A percentile compares a stretch with the other conserved stretches of the same genome.
phyloP scores from a whole-genome alignment of 2,329 filamentous ascomycete genomes.

The Elsinoe fawcettii region DNA sequence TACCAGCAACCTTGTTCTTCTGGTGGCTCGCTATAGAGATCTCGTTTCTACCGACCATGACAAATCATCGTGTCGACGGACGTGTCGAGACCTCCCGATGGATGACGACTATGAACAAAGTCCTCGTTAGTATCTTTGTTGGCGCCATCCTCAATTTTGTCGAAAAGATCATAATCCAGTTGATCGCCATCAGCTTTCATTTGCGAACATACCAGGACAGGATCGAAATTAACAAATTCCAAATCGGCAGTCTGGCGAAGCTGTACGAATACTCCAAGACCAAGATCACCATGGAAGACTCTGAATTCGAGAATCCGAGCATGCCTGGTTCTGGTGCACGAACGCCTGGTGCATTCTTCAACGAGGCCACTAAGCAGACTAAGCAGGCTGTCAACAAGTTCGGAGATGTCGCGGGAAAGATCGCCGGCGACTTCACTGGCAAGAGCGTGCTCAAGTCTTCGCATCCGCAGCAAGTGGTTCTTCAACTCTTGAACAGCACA shows the following conservation, averaged over 20 bases:
- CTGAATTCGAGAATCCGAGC: constrained; percentile 59
- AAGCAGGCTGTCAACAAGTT: constrained; percentile 70
- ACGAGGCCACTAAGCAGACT: constrained; percentile 64
- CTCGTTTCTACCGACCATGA: constrained; percentile 78
- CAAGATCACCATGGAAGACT: constrained; percentile 62
- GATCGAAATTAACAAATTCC: constrained; percentile 87
- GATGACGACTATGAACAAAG: constrained; percentile 74
- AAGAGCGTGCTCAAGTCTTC: constrained; percentile 58
- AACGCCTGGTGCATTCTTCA: constrained; percentile 66
- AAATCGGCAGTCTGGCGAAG: constrained; percentile 62
- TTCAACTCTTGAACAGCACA: constrained; percentile 66
- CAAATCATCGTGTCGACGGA: constrained; percentile 53
- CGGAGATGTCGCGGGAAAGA: constrained; percentile 73
- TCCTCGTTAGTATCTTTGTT: constrained; percentile 79
- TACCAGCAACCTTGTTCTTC: constrained; percentile 79
- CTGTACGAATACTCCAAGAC: constrained; percentile 57
- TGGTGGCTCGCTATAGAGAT: constrained; percentile 85
- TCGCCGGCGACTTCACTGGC: constrained; percentile 89
- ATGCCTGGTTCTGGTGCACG: constrained; percentile 51
- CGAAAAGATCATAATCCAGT: constrained; percentile 89
- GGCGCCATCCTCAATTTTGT: constrained; percentile 70
- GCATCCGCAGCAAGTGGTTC: constrained; percentile 76
- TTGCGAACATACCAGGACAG: constrained; percentile 80
- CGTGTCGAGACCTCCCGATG: constrained; percentile 50
- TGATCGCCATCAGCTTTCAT: constrained; percentile 91